A percentile compares a stretch with the other conserved stretches of the same genome.
Evolutionary conservation across 192 early-diverging fungal genomes (phyloP).

Genomic region (Backusella mclennaniae): DNA sequence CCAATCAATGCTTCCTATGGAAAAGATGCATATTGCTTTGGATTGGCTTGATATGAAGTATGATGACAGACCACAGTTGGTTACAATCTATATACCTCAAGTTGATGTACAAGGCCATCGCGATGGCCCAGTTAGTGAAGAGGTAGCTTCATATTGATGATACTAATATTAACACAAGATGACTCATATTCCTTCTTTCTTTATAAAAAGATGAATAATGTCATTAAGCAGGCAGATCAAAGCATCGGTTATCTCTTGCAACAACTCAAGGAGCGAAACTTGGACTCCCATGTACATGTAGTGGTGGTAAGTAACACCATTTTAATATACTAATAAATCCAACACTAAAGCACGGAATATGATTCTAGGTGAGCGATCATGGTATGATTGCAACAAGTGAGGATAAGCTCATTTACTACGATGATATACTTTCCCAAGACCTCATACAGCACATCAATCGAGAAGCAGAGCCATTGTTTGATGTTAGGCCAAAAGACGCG

Average conservation of each 20-base stretch:
- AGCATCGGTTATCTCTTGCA: conserved; percentile 61
- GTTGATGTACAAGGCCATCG: conserved; percentile 77
- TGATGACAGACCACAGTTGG: conserved; percentile 66
- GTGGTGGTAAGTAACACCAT: conserved; percentile 17
- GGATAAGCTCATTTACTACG: conserved; percentile 68
- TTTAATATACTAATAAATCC: neutral
- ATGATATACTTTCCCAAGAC: conserved; percentile 49
- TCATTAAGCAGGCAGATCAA: conserved; percentile 50
- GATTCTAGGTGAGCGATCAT: conserved; percentile 66
- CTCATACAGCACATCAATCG: conserved; percentile 42
- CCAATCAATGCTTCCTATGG: conserved; percentile 35
- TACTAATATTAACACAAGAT: neutral
- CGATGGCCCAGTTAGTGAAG: conserved; percentile 59
- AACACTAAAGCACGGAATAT: neutral
- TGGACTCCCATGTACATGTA: conserved; percentile 68
- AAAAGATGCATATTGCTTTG: conserved; percentile 60
- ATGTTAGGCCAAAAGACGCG: conserved; percentile 53
- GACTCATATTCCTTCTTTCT: neutral
- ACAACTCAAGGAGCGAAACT: conserved; percentile 51
- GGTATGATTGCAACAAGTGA: conserved; percentile 69
- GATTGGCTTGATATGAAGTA: conserved; percentile 74
- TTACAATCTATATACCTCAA: conserved; percentile 77
- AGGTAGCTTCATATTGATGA: conserved; percentile 43
- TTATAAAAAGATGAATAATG: conserved; percentile 49
- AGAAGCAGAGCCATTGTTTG: conserved; percentile 61